Evolutionary conservation across 345 rosid species (phyloP).

Genomic region (Trapa bicornis): DNA sequence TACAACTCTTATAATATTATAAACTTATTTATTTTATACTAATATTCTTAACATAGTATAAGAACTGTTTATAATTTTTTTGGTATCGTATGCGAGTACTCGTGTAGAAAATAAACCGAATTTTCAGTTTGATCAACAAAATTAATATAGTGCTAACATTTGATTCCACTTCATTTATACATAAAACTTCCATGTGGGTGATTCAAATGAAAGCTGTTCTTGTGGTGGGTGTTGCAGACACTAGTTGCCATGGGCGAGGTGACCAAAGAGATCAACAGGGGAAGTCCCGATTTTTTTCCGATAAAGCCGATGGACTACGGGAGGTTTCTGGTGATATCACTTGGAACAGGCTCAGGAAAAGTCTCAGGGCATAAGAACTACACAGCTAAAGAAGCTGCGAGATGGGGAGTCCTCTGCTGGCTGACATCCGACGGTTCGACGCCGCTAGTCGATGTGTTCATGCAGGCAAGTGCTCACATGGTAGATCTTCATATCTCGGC

Average conservation of each 20-base stretch:
- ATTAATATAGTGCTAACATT: no score
- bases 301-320: constrained; percentile 16
- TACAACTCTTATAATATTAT: no score
- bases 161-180: no score
- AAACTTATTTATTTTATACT: no score
- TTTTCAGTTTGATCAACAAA: no score
- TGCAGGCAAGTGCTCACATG: constrained; percentile 13
- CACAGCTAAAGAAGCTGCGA: constrained; percentile 10
- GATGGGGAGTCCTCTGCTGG: constrained; percentile 19
- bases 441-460: constrained; percentile 13
- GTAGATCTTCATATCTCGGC: constrained; percentile 8
- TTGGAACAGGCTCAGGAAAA: constrained; percentile 14
- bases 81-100: no score
- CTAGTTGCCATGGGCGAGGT: constrained; percentile 14
- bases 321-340: constrained; percentile 15
- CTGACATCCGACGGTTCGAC: constrained; percentile 8
- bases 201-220: no score
- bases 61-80: no score
- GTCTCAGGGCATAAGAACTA: constrained; percentile 2
- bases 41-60: no score
- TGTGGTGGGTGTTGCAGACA: constrained; percentile 2
- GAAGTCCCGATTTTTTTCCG: constrained; percentile 15
- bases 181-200: no score
- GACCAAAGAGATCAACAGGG: constrained; percentile 11
- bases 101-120: no score